Conservation (phyloP, 495 filamentous ascomycete species). For the Penicillium cosmopolitanum region DNA sequence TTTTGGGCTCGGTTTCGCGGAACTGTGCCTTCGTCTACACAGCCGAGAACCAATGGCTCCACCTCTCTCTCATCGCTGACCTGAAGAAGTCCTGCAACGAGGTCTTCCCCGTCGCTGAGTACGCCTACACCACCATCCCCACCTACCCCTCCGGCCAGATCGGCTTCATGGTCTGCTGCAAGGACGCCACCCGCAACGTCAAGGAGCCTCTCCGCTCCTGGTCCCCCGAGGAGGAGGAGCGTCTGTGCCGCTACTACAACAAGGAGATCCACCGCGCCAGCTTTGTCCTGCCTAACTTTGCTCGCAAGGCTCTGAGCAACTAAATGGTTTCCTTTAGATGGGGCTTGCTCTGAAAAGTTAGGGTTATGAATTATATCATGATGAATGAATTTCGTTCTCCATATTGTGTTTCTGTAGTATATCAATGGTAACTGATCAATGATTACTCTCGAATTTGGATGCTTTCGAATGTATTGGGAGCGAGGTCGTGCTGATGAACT, state of each 20-base stretch:
- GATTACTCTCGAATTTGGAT: too few relatives aligned
- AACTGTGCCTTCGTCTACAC: conserved; percentile 30
- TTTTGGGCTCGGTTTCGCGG: conserved; percentile 42
- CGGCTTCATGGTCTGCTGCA: conserved; percentile 99
- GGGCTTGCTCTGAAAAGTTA: conserved; percentile 13
- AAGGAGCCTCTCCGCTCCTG: conserved; percentile 79
- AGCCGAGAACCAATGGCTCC: conserved; percentile 99
- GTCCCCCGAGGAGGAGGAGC: conserved; percentile 85
- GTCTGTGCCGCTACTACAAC: conserved; percentile 94
- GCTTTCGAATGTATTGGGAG: too few relatives aligned
- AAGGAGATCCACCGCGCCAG: conserved; percentile 89
- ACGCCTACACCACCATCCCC: conserved; percentile 99
- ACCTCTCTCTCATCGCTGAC: conserved; percentile 84
- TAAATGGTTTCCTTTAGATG: conserved; percentile 36
- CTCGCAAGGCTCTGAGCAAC: conserved; percentile 68
- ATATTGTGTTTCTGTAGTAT: not conserved
- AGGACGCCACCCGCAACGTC: conserved; percentile 83
- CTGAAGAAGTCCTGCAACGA: conserved; percentile 96
- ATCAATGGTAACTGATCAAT: too few relatives aligned
- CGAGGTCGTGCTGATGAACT: too few relatives aligned
- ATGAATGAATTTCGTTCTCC: conserved; percentile 4
- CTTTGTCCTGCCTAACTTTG: conserved; percentile 93
- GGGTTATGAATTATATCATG: conserved; percentile 14
- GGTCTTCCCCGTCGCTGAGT: conserved; percentile 97
- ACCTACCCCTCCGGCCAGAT: conserved; percentile 99